These are phyloP conservation scores for Syncephalastrum racemosum DNA, from an alignment of 371 early-diverging fungal species.

Conservation along the genomic window DNA sequence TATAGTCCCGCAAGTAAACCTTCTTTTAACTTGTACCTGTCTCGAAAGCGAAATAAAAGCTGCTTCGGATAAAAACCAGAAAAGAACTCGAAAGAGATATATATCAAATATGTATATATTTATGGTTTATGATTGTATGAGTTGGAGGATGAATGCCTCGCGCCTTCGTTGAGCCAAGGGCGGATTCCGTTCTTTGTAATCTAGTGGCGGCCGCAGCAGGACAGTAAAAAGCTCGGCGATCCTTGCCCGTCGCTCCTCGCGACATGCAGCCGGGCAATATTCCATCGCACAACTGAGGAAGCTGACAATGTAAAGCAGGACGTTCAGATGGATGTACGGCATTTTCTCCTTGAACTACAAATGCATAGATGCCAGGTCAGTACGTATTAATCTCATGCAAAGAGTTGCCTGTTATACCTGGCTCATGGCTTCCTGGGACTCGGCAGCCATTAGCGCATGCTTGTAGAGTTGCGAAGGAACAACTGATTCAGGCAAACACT, in stretches of 20 bases:
- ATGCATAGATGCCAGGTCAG: constrained; percentile 6
- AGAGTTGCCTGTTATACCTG: constrained; percentile 31
- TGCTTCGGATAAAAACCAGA: too few relatives aligned
- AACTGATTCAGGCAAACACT: constrained; percentile 75
- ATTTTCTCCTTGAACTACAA: constrained; percentile 53
- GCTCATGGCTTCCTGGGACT: constrained; percentile 40
- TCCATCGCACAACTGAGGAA: constrained; percentile 70
- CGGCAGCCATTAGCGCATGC: constrained; percentile 63
- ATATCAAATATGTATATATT: not conserved
- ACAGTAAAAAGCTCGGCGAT: constrained; percentile 51
- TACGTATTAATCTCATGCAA: not conserved
- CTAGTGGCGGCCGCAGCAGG: constrained; percentile 38
- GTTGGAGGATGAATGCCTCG: constrained; percentile 30
- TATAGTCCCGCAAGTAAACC: constrained; percentile 21
- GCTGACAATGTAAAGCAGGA: constrained; percentile 73
- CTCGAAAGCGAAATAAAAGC: too few relatives aligned
- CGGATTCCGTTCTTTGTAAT: constrained; percentile 47
- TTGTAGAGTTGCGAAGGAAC: constrained; percentile 65
- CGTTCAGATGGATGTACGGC: constrained; percentile 68
- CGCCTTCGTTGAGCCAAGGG: constrained; percentile 32
- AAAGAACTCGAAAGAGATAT: too few relatives aligned
- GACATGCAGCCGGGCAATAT: constrained; percentile 32
- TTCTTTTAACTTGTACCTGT: constrained; percentile 2
- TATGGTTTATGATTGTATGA: constrained; percentile 14
- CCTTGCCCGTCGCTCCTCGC: constrained; percentile 30